A percentile compares a stretch with the other conserved stretches of the same genome.
phyloP scores from a whole-genome alignment of 148 eudicot genomes.

The Vaccinium darrowii region DNA sequence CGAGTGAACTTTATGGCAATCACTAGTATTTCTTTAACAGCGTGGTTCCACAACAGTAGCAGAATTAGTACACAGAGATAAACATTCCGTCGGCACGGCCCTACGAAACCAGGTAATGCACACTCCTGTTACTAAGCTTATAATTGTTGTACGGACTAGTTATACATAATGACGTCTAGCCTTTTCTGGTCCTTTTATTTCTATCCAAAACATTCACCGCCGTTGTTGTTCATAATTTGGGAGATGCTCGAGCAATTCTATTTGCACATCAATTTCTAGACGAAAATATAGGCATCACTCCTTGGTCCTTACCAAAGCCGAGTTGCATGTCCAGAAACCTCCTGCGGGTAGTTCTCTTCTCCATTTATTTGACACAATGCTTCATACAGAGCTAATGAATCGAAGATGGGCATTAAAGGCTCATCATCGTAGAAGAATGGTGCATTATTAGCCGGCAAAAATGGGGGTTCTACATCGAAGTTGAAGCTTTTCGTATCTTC shows the following conservation, averaged over 20 bases:
- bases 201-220: background rate
- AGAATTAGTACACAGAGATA: background rate
- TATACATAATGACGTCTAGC: background rate
- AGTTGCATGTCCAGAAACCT: background rate
- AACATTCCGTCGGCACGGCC: background rate
- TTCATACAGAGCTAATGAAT: slow-evolving; percentile 6
- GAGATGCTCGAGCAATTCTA: background rate
- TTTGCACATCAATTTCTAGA: background rate
- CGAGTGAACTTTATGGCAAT: background rate
- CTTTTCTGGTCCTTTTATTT: background rate
- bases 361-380: background rate
- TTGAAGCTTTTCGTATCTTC: background rate
- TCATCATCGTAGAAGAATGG: slow-evolving; percentile 7
- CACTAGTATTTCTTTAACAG: background rate
- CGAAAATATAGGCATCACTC: background rate
- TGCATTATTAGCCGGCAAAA: slow-evolving; percentile 1
- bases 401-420: slow-evolving; percentile 13
- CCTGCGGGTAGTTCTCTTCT: slow-evolving; percentile 2
- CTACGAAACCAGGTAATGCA: background rate
- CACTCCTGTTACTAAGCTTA: background rate
- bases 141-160: background rate
- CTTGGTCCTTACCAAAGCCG: background rate
- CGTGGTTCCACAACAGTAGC: background rate
- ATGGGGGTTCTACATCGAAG: background rate
- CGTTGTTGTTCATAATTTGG: background rate